These are phyloP conservation scores for Leccinum incarnatum DNA, from an alignment of 768 basidiomycete species.

Conservation along the genomic window DNA sequence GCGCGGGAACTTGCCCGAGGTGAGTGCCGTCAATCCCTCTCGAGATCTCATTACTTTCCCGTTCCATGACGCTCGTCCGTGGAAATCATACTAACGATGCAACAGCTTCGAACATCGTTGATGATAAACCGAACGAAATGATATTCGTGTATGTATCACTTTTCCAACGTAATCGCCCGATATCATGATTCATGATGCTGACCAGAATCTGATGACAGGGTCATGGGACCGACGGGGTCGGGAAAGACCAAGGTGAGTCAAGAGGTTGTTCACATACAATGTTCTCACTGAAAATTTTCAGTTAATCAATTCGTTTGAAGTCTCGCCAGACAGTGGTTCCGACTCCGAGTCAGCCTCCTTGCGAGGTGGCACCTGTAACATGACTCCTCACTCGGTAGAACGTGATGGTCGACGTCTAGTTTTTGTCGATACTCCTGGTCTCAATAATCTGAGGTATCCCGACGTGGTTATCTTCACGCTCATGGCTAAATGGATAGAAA, in stretches of 20 bases:
- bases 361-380: not conserved
- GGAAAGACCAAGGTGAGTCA: constrained; percentile 6
- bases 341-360: not conserved
- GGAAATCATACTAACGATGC: not conserved
- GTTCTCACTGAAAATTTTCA: not conserved
- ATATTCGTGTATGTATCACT: constrained; percentile 1
- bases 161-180: not conserved
- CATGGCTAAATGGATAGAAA: too few relatives aligned
- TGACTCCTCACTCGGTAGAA: not conserved
- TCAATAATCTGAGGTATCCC: too few relatives aligned
- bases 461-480: too few relatives aligned
- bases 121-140: not conserved
- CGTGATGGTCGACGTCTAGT: not conserved
- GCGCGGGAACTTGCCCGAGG: not conserved
- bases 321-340: not conserved
- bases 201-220: not conserved
- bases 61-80: not conserved
- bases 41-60: not conserved
- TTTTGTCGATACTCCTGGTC: constrained; percentile 11
- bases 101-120: too few relatives aligned
- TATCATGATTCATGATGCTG: not conserved
- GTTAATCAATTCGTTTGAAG: constrained; percentile 3
- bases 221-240: constrained; percentile 1
- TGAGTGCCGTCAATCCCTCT: not conserved
- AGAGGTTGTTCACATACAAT: too few relatives aligned